Percentiles rank a stretch among this genome's conserved stretches.
Conservation (phyloP, 225 moss, liverwort and hornwort genomes). For the Polytrichum commune region DNA sequence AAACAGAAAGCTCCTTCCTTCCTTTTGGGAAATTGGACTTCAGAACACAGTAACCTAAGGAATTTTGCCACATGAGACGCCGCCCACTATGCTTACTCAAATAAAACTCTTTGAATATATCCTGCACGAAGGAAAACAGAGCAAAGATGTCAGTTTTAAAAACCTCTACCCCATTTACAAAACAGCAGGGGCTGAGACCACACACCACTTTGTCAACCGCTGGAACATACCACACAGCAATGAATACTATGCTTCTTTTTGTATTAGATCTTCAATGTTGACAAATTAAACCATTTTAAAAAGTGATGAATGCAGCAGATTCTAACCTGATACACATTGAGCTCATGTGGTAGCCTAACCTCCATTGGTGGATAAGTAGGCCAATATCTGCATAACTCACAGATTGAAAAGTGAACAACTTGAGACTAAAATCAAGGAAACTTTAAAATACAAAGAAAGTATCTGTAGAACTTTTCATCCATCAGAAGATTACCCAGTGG, state of each 20-base stretch:
- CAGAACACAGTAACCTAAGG: conserved; percentile 57
- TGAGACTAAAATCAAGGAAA: not conserved
- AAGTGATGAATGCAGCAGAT: not conserved
- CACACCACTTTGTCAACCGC: too few relatives aligned
- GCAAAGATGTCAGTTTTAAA: too few relatives aligned
- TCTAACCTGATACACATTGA: conserved; percentile 68
- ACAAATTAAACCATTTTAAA: not conserved
- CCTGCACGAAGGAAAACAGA: conserved; percentile 21
- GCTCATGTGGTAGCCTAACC: conserved; percentile 63
- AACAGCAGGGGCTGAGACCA: too few relatives aligned
- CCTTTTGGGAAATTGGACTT: conserved; percentile 60
- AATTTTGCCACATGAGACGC: conserved; percentile 71
- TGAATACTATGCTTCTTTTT: too few relatives aligned
- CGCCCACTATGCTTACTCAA: conserved; percentile 72
- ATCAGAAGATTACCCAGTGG: conserved; percentile 46
- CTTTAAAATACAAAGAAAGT: too few relatives aligned
- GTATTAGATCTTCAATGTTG: too few relatives aligned
- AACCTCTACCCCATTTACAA: too few relatives aligned
- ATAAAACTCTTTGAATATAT: conserved; percentile 67
- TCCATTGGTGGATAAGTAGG: conserved; percentile 74
- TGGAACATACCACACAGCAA: too few relatives aligned
- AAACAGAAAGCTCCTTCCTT: conserved; percentile 59
- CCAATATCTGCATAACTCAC: conserved; percentile 46
- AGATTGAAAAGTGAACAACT: not conserved
- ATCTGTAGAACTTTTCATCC: not conserved